phyloP scores from a whole-genome alignment of 2,329 filamentous ascomycete species.

The Clonostachys byssicola region DNA sequence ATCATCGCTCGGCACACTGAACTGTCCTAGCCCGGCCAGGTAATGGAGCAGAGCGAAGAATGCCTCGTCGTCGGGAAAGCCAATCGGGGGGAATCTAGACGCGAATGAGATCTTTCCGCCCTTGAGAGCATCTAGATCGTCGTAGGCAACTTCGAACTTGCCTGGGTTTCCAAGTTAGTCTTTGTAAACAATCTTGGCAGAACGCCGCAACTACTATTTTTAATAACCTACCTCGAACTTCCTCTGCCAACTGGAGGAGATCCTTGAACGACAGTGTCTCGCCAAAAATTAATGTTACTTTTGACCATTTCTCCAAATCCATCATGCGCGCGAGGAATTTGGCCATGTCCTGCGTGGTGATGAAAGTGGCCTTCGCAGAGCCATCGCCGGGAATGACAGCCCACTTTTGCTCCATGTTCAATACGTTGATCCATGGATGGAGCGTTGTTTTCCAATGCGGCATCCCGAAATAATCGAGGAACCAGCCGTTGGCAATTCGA shows the following conservation, averaged over 20 bases:
- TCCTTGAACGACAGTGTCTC: conserved; percentile 8
- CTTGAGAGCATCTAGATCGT: conserved; percentile 10
- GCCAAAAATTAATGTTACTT: conserved; percentile 6
- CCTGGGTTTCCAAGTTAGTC: not conserved
- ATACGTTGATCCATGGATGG: conserved; percentile 13
- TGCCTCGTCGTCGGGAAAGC: conserved; percentile 5
- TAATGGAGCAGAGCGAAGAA: not conserved
- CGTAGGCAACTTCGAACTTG: not conserved
- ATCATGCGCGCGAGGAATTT: conserved; percentile 9
- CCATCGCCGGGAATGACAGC: conserved; percentile 10
- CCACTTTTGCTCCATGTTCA: conserved; percentile 14
- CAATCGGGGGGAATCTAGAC: conserved; percentile 10
- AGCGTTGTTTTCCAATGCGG: conserved; percentile 10
- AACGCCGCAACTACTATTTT: not conserved
- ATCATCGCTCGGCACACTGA: not conserved
- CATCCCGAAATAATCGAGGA: conserved; percentile 19
- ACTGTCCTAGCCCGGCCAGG: not conserved
- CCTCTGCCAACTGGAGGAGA: conserved; percentile 4
- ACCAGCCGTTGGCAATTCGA: conserved; percentile 12
- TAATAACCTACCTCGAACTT: not conserved
- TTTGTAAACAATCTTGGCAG: too few relatives aligned
- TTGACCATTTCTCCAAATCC: conserved; percentile 7
- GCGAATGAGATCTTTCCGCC: conserved; percentile 14
- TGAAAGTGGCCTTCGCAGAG: conserved; percentile 6
- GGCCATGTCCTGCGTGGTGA: conserved; percentile 13